Percentiles rank a stretch among this genome's conserved stretches.
phyloP scores from a whole-genome alignment of 345 rosid genomes.

The Aurinia saxatilis region DNA sequence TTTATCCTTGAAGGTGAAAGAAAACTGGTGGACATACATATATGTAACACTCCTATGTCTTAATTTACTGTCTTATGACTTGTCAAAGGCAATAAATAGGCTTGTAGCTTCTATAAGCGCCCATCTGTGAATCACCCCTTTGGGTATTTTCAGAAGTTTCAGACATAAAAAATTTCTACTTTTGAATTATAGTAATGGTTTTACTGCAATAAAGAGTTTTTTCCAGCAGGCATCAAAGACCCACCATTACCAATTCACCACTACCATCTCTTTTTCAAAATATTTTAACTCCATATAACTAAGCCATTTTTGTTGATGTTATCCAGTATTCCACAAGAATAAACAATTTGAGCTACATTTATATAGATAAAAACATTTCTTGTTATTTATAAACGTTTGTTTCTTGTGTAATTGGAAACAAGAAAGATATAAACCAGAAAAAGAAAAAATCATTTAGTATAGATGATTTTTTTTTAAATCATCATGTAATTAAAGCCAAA shows the following conservation, averaged over 20 bases:
- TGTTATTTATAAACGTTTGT: too few species aligned
- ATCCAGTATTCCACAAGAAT: too few species aligned
- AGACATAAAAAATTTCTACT: not conserved
- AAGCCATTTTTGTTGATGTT: too few species aligned
- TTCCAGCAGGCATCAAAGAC: not conserved
- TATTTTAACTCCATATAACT: too few species aligned
- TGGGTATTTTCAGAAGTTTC: not conserved
- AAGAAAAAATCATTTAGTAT: not conserved
- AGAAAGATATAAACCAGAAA: not conserved
- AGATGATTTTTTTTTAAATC: too few species aligned
- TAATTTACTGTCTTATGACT: slow-evolving; percentile 10
- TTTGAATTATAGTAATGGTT: not conserved
- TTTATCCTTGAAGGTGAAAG: slow-evolving; percentile 23
- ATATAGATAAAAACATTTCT: too few species aligned
- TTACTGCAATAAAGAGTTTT: not conserved
- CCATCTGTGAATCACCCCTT: slow-evolving; percentile 9
- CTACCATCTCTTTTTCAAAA: not conserved
- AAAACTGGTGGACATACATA: slow-evolving; percentile 4
- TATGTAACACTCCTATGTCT: slow-evolving; percentile 9
- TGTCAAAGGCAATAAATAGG: slow-evolving; percentile 18
- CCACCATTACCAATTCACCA: not conserved
- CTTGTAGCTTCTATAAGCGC: slow-evolving; percentile 4
- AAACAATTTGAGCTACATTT: too few species aligned
- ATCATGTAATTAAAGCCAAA: too few species aligned
- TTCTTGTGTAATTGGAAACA: too few species aligned